A percentile compares a stretch with the other conserved stretches of the same genome.
phyloP scores from a whole-genome alignment of 768 basidiomycete genomes.

The Butyriboletus loyo region DNA sequence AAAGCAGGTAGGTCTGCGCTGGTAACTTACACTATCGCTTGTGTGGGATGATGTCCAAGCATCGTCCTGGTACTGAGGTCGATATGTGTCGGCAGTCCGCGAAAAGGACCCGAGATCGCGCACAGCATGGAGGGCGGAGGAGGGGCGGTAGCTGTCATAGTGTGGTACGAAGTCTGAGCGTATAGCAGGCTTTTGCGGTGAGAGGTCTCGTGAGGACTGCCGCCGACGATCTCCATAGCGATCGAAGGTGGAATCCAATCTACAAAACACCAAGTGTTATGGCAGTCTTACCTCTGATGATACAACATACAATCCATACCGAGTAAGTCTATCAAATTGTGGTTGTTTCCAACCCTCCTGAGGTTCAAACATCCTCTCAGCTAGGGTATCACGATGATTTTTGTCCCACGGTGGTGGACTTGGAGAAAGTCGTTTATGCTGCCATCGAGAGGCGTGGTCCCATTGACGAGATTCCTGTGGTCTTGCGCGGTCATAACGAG shows the following conservation, averaged over 20 bases:
- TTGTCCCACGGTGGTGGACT: conserved; percentile 33
- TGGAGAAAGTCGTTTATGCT: conserved; percentile 41
- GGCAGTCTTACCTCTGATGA: conserved; percentile 20
- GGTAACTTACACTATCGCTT: conserved; percentile 30
- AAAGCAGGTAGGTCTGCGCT: conserved; percentile 15
- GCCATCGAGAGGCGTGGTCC: conserved; percentile 46
- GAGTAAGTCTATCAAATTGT: conserved; percentile 43
- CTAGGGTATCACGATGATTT: conserved; percentile 36
- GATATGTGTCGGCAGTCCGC: conserved; percentile 47
- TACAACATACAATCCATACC: conserved; percentile 41
- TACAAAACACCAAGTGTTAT: conserved; percentile 17
- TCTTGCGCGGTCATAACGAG: conserved; percentile 44
- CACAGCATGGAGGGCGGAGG: conserved; percentile 31
- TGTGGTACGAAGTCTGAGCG: conserved; percentile 34
- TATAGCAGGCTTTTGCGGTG: conserved; percentile 35
- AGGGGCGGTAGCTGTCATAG: conserved; percentile 52
- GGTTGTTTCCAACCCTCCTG: conserved; percentile 68
- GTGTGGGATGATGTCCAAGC: conserved; percentile 30
- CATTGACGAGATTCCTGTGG: conserved; percentile 43
- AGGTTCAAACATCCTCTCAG: conserved; percentile 66
- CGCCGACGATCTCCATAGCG: conserved; percentile 37
- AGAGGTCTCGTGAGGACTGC: conserved; percentile 32
- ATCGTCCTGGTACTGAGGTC: conserved; percentile 43
- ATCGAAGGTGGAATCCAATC: conserved; percentile 30
- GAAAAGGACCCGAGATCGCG: conserved; percentile 39